These are phyloP conservation scores for Arxiozyma telluris DNA, from an alignment of 1,139 yeast genomes.

Conservation along the genomic window DNA sequence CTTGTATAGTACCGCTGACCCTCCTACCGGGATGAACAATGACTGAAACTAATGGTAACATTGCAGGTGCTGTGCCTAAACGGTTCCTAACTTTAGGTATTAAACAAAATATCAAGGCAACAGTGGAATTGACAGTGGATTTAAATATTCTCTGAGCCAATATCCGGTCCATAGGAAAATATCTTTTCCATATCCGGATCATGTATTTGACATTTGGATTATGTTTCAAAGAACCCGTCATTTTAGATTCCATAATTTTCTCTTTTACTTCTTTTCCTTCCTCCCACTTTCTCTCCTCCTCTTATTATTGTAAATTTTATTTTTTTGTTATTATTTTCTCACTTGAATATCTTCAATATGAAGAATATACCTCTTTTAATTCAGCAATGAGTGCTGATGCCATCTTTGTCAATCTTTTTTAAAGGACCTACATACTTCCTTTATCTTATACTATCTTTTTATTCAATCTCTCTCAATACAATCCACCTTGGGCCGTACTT, in stretches of 20 bases:
- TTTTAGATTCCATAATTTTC: not conserved
- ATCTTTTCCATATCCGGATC: constrained; percentile 2
- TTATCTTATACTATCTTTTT: too few relatives aligned
- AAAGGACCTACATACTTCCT: too few relatives aligned
- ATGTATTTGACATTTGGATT: not conserved
- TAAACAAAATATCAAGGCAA: constrained; percentile 35
- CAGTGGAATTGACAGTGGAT: constrained; percentile 34
- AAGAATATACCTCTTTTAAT: too few relatives aligned
- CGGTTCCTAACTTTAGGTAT: constrained; percentile 31
- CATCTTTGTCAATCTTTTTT: too few relatives aligned
- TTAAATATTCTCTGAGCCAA: constrained; percentile 34
- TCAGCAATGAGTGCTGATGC: too few relatives aligned
- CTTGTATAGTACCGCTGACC: constrained; percentile 40
- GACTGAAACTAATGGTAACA: constrained; percentile 38
- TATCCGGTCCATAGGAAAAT: constrained; percentile 25
- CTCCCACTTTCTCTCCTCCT: not conserved
- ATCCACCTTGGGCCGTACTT: too few relatives aligned
- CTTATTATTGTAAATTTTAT: too few relatives aligned
- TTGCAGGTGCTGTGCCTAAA: constrained; percentile 37
- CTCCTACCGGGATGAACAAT: constrained; percentile 44
- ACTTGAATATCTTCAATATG: too few relatives aligned
- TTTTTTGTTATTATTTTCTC: too few relatives aligned
- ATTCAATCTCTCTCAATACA: too few relatives aligned
- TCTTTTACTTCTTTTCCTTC: too few relatives aligned
- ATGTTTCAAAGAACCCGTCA: not conserved